Base-by-base conservation (phyloP, 164 flowering plant genomes). In the Taxillus chinensis region DNA sequence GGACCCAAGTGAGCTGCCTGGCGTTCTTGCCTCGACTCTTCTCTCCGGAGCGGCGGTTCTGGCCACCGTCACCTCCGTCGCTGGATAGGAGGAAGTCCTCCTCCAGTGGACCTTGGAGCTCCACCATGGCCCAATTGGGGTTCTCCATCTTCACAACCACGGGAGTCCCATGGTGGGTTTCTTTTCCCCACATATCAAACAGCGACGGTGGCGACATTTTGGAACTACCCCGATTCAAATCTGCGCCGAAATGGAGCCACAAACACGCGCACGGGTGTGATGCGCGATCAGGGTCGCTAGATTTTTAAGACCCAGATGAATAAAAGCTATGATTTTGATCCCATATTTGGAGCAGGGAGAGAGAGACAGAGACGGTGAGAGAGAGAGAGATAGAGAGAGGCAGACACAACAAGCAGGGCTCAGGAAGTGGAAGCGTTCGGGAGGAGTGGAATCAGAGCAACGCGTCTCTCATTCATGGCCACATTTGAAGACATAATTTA, bases 1-100 rank as follows among this genome's bases (percentile, higher is more conserved):
- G 86, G 39, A 93, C 97, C 97, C 97, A 90, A 0, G 99, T 93
- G 68, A 93, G 82, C 75, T 93, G 99, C 73, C 82, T 88, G 41
- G 99, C 99, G 71, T 93, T 93, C 59, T 85, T 89, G 56, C 85
- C 79, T 43, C 96, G 74, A 8, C 73, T 74, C 55, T 77, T 79
- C 38, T 81, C 74, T 8, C 72, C 15, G n/a, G 50, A 43, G 0
- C 54, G 64, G 8, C 7, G 39, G 11, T 55, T 65, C 8, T 48
- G 9, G 51, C 12, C 51, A 14, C 51, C 8, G 46, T 9, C 46
- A 6, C 46, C 51, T 3, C 51, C 51, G 27, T 63, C 16, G 41
- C 57, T 69, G 9, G 60, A 57, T 41, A 76, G 57, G 37, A 79
- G 64, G 45, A 83, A 74, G 62, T 84, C 89, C 3, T 83, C 87